A percentile compares a stretch with the other conserved stretches of the same genome.
These are phyloP conservation scores for Adiantum capillusveneris DNA, from an alignment of 75 land plant genomes.

Conservation along the genomic window DNA sequence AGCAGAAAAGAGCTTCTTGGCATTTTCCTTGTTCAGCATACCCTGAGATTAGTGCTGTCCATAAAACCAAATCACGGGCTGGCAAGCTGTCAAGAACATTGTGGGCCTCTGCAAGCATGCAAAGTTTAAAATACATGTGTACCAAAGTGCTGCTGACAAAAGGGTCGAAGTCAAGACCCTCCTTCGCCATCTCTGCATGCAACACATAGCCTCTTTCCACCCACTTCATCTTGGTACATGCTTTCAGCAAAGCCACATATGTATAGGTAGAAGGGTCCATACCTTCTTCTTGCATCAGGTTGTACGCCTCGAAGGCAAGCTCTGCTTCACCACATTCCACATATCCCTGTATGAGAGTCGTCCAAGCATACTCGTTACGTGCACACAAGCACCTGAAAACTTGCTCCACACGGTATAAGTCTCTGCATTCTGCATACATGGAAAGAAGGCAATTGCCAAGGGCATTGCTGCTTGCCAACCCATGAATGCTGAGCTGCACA, in stretches of 20 bases:
- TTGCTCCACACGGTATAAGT: background rate
- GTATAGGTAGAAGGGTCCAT: background rate
- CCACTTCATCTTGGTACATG: background rate
- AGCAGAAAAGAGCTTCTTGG: conserved; percentile 5
- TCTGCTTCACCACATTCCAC: background rate
- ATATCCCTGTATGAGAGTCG: conserved; percentile 4
- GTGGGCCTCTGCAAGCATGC: conserved; percentile 21
- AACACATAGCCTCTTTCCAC: background rate
- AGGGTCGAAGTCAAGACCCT: background rate
- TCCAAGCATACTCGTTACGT: conserved; percentile 1
- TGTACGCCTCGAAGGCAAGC: background rate
- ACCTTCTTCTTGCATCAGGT: background rate
- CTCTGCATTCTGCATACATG: background rate
- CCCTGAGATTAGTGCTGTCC: conserved; percentile 16
- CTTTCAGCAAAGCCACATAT: conserved; percentile 4
- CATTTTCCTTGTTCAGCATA: conserved; percentile 2
- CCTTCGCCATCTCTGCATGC: background rate
- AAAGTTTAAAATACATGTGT: conserved; percentile 40
- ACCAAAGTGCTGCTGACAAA: conserved; percentile 1
- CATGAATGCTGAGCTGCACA: too few species aligned
- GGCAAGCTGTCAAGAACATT: conserved; percentile 36
- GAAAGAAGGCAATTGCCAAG: too few species aligned
- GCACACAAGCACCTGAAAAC: background rate
- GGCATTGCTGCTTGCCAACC: too few species aligned
- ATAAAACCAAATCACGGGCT: conserved; percentile 21